Conservation (phyloP, 2,329 filamentous ascomycete species). For the Sclerotinia spermophila region DNA sequence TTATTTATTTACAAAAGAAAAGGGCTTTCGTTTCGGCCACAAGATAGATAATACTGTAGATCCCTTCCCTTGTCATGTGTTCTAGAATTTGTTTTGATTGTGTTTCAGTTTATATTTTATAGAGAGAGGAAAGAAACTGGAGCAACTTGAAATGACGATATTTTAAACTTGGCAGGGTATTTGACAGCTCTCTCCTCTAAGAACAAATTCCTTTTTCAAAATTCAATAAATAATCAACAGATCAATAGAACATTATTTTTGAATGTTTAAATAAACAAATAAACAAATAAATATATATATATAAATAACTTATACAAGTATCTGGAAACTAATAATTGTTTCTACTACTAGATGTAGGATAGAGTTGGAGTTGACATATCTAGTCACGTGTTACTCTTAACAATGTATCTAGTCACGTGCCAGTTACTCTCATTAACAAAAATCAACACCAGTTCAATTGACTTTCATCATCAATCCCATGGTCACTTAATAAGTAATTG, state of each 20-base stretch:
- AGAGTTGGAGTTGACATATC: too few species aligned
- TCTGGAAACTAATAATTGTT: not conserved
- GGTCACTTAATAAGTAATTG: not conserved
- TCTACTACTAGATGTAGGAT: not conserved
- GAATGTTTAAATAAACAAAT: too few species aligned
- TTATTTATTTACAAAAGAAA: not conserved
- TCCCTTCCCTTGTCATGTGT: not conserved
- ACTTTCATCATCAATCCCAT: not conserved
- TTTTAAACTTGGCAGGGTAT: not conserved
- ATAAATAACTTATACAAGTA: too few species aligned
- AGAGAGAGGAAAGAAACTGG: not conserved
- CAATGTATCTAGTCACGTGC: not conserved
- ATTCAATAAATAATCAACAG: not conserved
- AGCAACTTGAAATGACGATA: conserved; percentile 11
- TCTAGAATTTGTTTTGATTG: not conserved
- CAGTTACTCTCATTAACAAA: too few species aligned
- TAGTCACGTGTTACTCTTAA: too few species aligned
- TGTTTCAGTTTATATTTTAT: not conserved
- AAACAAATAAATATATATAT: not conserved
- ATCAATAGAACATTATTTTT: too few species aligned
- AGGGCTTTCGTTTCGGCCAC: not conserved
- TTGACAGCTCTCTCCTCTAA: not conserved
- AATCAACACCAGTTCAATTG: not conserved
- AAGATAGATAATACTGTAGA: too few species aligned
- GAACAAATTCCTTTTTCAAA: not conserved